Evolutionary conservation across 768 basidiomycete genomes (phyloP), one percentile per base, ranked within the genome.

Genomic region (Auricularia cornea): DNA sequence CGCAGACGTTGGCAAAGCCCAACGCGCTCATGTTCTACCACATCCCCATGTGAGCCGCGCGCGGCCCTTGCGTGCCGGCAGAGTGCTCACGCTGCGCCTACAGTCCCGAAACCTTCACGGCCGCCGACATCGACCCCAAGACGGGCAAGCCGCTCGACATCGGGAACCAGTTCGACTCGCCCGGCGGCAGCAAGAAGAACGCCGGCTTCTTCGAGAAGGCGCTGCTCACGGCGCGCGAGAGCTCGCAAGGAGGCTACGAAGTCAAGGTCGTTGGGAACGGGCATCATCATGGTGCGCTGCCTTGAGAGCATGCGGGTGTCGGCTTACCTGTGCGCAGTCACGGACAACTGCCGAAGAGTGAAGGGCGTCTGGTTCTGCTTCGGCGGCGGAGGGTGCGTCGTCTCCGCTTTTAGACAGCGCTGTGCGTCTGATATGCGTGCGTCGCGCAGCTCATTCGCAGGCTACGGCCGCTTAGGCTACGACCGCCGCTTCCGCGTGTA

Each of bases 1-100:
- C 74, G 28, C 74, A 76, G 68, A 80, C 78, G 62, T 79, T 94
- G 2, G 92, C 90, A 3, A 98, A 97, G 73, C 96, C 96, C 1
- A 98, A 98, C 69, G 96, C 93, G 0, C 73, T 98, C 68, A 91
- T 93, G 89, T 97, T 96, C 77, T 98, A 97, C 86, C 96, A 98
- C 68, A 98, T 99, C 57, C 96, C 96, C 60, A 71, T 98, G 35
- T 38, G 35, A 8, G 35, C 16, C n/a, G n/a, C n/a, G n/a, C n/a
- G n/a, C 35, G 8, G 35, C 35, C 2, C 16, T 38, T 38, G 16
- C 16, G 10, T 38, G 16, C 16, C 10, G 35, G 16, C 35, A 14
- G 16, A 38, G 16, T 38, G 35, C 35, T 38, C 35, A 38, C 16
- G 35, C 35, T 14, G n/a, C 35, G 16, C 16, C 10, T 38, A 8